Conservation (phyloP, 2,329 filamentous ascomycete species). For the Parasarocladium wereldwijsianum region DNA sequence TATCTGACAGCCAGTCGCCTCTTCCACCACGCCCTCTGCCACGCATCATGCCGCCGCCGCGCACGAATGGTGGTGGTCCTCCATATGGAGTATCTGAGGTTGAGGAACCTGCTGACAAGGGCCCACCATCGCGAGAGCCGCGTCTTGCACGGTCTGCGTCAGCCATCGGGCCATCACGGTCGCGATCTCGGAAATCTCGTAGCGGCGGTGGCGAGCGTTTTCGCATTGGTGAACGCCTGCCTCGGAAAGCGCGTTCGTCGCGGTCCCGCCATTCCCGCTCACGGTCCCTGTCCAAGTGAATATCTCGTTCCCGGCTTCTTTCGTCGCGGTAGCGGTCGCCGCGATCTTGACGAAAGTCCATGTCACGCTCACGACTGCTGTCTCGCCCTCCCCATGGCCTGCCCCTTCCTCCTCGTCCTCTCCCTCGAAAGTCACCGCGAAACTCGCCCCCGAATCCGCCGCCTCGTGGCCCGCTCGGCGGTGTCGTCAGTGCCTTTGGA, state of each 20-base stretch:
- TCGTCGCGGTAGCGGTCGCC: slow-evolving; percentile 48
- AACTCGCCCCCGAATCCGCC: slow-evolving; percentile 53
- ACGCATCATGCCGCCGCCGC: slow-evolving; percentile 39
- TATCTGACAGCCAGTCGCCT: slow-evolving; percentile 24
- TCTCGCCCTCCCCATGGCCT: slow-evolving; percentile 42
- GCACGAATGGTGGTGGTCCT: slow-evolving; percentile 34
- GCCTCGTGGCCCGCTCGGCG: slow-evolving; percentile 52
- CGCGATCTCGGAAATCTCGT: slow-evolving; percentile 48
- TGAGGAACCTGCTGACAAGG: slow-evolving; percentile 55
- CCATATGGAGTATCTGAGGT: slow-evolving; percentile 37
- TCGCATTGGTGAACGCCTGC: slow-evolving; percentile 45
- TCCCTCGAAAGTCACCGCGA: slow-evolving; percentile 22
- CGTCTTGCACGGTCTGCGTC: slow-evolving; percentile 54
- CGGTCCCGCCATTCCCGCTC: slow-evolving; percentile 28
- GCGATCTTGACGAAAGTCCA: slow-evolving; percentile 46
- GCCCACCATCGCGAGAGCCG: slow-evolving; percentile 54
- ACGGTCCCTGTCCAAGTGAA: slow-evolving; percentile 38
- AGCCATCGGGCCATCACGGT: slow-evolving; percentile 42
- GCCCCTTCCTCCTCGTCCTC: slow-evolving; percentile 38
- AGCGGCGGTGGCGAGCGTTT: slow-evolving; percentile 50
- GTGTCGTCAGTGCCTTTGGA: slow-evolving; percentile 63
- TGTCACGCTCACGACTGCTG: slow-evolving; percentile 45
- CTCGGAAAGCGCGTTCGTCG: slow-evolving; percentile 17
- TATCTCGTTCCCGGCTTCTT: slow-evolving; percentile 41
- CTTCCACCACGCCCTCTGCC: slow-evolving; percentile 34